These are phyloP conservation scores for Tolypocladium nubicola DNA, from an alignment of 2,329 filamentous ascomycete genomes.

Conservation along the genomic window DNA sequence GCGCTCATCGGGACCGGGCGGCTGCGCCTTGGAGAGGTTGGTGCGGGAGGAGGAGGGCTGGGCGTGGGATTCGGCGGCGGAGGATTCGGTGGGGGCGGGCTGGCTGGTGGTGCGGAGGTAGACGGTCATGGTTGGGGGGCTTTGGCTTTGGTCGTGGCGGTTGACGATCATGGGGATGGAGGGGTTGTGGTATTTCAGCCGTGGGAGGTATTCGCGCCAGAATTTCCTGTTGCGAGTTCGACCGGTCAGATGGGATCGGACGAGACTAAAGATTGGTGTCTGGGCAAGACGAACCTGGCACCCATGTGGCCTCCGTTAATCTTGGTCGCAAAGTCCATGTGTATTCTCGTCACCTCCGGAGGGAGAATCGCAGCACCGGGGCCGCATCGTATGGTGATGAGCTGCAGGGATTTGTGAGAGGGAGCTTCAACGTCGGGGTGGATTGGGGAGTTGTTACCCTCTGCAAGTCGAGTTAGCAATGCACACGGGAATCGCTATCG, in stretches of 20 bases:
- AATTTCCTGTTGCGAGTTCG: slow-evolving; percentile 57
- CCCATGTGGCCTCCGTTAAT: slow-evolving; percentile 61
- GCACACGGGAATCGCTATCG: neutral
- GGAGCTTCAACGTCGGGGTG: slow-evolving; percentile 6
- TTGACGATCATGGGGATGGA: slow-evolving; percentile 72
- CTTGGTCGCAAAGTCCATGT: slow-evolving; percentile 58
- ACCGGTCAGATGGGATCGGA: neutral
- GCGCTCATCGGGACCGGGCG: slow-evolving; percentile 36
- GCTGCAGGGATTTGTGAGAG: slow-evolving; percentile 34
- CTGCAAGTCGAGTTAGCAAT: slow-evolving; percentile 19
- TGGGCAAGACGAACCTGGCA: slow-evolving; percentile 44
- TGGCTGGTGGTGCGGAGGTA: slow-evolving; percentile 40
- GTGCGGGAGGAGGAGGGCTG: slow-evolving; percentile 36
- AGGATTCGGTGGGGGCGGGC: slow-evolving; percentile 11
- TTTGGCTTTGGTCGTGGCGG: slow-evolving; percentile 47
- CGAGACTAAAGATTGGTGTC: slow-evolving; percentile 24
- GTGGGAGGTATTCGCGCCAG: slow-evolving; percentile 72
- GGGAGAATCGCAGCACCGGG: slow-evolving; percentile 77
- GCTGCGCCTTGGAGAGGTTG: slow-evolving; percentile 36
- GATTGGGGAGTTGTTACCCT: slow-evolving; percentile 24
- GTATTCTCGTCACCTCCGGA: slow-evolving; percentile 61
- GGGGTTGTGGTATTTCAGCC: slow-evolving; percentile 93
- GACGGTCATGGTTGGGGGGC: slow-evolving; percentile 52
- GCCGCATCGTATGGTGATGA: slow-evolving; percentile 67
- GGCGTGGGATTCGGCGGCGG: slow-evolving; percentile 18